Base-by-base conservation (phyloP, 345 rosid species). In the Lenwebbia sp. region DNA sequence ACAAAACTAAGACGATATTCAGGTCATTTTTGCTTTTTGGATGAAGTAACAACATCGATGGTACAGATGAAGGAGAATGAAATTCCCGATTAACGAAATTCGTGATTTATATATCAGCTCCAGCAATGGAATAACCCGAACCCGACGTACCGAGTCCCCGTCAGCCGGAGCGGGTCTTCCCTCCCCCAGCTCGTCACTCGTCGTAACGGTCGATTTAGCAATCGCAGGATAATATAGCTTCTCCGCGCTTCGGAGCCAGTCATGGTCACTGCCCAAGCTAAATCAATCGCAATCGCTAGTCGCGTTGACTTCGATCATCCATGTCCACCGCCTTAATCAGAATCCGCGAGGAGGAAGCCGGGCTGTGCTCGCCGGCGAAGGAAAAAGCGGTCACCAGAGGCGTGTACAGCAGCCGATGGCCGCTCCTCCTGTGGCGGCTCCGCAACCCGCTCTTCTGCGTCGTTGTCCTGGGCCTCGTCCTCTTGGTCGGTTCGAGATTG, bases 311-410 rank as follows among this genome's bases (percentile, higher is more conserved):
- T 70, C 7, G 13, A 19, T 70, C 84, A 55, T 41, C 75, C 44
- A 22, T 41, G 6, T 78, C 82, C 83, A 15, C 44, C 44, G 12
- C 58, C 60, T 47, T 86, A 6, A 26, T 50, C 85, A 17, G 87
- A 44, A 75, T 85, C 53, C 86, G 83, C 23, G 86, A 83, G 52
- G 86, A 17, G 74, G 87, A 65, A 30, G 89, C 62, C 84, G 86
- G 53, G 87, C n/a, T 81, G 4, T 56, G n/a, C 65, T 88, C 82
- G 54, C 90, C 87, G 28, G 84, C 91, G 44, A 86, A 86, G 86
- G 86, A 84, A 33, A 88, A 85, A 47, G 85, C 85, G 12, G 70
- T 85, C 60, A 40, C n/a, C 88, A 52, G 84, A 49, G 47, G 82
- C 33, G 44, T 28, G 54, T 89, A 44, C 84, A 52, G 74, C 26